Evolutionary conservation across 2,329 filamentous ascomycete genomes (phyloP).

Genomic region (Tolypocladium nubicola): DNA sequence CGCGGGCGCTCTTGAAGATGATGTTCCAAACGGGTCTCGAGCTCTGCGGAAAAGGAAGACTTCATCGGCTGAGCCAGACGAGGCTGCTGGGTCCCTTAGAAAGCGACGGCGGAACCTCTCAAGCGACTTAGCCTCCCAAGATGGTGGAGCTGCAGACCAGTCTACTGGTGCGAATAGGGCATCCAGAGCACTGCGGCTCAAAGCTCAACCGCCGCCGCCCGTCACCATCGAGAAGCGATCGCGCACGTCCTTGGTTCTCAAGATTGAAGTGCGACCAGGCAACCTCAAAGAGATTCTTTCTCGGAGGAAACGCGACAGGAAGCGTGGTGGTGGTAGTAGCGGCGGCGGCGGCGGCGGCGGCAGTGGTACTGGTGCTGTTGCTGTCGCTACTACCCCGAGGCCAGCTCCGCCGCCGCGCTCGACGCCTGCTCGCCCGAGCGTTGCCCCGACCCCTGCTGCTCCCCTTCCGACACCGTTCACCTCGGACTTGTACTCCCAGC

Average conservation of each 20-base stretch:
- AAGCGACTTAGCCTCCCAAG: constrained; percentile 28
- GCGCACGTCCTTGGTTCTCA: constrained; percentile 22
- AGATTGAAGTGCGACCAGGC: constrained; percentile 24
- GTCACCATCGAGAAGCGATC: constrained; percentile 30
- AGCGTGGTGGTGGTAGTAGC: constrained; percentile 9
- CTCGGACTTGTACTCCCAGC: constrained; percentile 55
- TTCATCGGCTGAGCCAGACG: constrained; percentile 55
- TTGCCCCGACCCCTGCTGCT: constrained; percentile 8
- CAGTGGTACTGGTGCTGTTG: background rate
- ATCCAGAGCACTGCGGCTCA: constrained; percentile 50
- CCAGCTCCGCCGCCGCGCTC: constrained; percentile 14
- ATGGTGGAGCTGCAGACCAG: constrained; percentile 21
- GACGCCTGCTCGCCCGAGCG: constrained; percentile 7
- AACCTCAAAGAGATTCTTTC: constrained; percentile 27
- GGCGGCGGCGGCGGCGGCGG: background rate
- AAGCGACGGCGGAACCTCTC: constrained; percentile 42
- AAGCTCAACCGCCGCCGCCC: constrained; percentile 27
- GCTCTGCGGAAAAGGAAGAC: constrained; percentile 77
- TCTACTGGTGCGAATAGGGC: constrained; percentile 19
- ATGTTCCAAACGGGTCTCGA: constrained; percentile 65
- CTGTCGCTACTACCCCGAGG: constrained; percentile 4
- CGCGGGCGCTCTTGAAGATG: constrained; percentile 59
- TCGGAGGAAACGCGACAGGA: constrained; percentile 21
- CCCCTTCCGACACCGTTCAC: constrained; percentile 45
- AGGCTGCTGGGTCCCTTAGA: constrained; percentile 38